Base-by-base conservation (phyloP, 805 yeast genomes). In the Torulaspora gathmanii region DNA sequence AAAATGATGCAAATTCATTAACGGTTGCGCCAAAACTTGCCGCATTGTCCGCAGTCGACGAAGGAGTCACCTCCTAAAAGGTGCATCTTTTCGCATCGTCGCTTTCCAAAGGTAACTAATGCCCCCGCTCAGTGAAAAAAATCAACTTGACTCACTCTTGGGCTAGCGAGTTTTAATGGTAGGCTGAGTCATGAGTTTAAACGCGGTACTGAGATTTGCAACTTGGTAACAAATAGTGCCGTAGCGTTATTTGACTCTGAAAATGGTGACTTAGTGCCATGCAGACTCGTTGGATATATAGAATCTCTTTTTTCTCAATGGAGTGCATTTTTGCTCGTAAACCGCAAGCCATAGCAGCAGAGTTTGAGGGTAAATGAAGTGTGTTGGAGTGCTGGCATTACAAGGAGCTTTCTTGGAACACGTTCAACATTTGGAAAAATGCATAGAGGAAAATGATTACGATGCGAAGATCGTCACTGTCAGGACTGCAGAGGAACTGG, bases 371-470 rank as follows among this genome's bases (percentile, higher is more conserved):
- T 19, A 17, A 35, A 49, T 40, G 51, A 51, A 46, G 12, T 60
- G 57, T 3, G 70, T 85, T 9, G 95, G 95, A 3, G 89, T 86
- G 1, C 63, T 86, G 42, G 86, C 91, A 0, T 71, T 85, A 15
- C 95, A 85, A 59, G 95, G 95, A 5, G 90, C 93, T 0, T 86
- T 83, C 57, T 60, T 68, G 13, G 95, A 85, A 56, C 95, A 85
- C 59, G 64, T 81, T 5, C 62, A 69, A 2, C 78, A 75, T 55
- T 65, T 84, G 33, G 56, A 70, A 13, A 49, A 57, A 13, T 62
- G 79, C 44, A 37, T 65, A 33, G 30, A 47, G 4, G 56, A 63
- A 10, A 36, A 53, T 33, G 33, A 37, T 12, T 67, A 71, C 51
- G 41, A 57, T 1, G 60, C 77, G 34, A 47, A 52, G 8, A 64